Conservation (phyloP, 441 rosid genomes). For the Adansonia rubrostipa region DNA sequence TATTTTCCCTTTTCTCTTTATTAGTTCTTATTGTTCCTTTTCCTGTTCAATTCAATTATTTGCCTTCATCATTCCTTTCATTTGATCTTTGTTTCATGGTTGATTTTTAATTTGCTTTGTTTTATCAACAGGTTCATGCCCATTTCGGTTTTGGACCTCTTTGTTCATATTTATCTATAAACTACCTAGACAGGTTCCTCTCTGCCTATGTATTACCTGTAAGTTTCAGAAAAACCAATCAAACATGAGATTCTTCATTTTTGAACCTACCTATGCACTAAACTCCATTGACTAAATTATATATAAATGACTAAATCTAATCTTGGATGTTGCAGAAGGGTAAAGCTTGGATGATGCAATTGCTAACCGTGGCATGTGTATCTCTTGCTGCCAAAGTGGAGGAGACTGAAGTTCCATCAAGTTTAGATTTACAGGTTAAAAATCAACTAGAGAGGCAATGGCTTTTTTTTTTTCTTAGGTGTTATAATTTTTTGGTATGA, state of each 20-base stretch:
- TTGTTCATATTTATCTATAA: slow-evolving; percentile 60
- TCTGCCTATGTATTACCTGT: slow-evolving; percentile 70
- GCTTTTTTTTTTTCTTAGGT: too few species aligned
- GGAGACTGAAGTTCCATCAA: slow-evolving; percentile 63
- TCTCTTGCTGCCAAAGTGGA: slow-evolving; percentile 81
- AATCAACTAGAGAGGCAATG: background rate
- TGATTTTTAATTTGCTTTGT: slow-evolving; percentile 30
- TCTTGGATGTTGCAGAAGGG: slow-evolving; percentile 52
- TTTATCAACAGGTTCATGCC: slow-evolving; percentile 56
- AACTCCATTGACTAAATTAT: slow-evolving; percentile 12
- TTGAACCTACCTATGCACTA: background rate
- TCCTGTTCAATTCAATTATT: slow-evolving; percentile 30
- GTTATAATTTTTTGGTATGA: too few species aligned
- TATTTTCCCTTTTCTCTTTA: slow-evolving; percentile 26
- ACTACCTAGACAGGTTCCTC: slow-evolving; percentile 76
- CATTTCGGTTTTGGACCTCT: slow-evolving; percentile 75
- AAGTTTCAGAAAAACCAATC: slow-evolving; percentile 32
- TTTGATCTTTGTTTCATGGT: slow-evolving; percentile 27
- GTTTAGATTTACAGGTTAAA: slow-evolving; percentile 68
- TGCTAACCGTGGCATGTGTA: slow-evolving; percentile 71
- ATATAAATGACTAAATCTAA: background rate
- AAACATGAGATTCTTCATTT: background rate
- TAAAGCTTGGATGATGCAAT: slow-evolving; percentile 68
- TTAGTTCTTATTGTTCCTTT: slow-evolving; percentile 12
- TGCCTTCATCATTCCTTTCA: slow-evolving; percentile 22